Base-by-base conservation (phyloP, 768 basidiomycete species). In the Plicaturopsis crispa region DNA sequence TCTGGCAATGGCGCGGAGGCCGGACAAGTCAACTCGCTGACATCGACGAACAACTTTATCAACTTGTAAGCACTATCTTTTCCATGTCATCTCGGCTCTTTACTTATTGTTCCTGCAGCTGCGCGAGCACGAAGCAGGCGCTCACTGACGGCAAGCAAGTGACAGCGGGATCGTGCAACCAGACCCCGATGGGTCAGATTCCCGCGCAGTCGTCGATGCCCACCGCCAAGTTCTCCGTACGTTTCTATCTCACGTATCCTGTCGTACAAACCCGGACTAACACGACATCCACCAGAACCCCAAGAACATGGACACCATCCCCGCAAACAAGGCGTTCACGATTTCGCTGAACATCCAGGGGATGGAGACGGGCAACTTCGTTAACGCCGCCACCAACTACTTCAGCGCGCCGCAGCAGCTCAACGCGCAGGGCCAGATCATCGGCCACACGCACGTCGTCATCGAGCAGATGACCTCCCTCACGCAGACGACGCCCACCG, bases 41-140 rank as follows among this genome's bases (percentile, higher is more conserved):
- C 72, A 0, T 79, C 79, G n/a, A 56, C 55, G 33, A 80, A 85
- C 62, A 85, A 85, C 65, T 86, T 80, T 55, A 81, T 82, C 60
- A 80, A 81, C 61, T 79, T 65, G n/a, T n/a, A n/a, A n/a, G n/a
- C n/a, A n/a, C n/a, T n/a, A n/a, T n/a, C n/a, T n/a, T n/a, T n/a
- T n/a, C n/a, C n/a, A n/a, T n/a, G n/a, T n/a, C n/a, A n/a, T n/a
- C n/a, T n/a, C n/a, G n/a, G n/a, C n/a, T n/a, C n/a, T n/a, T n/a
- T n/a, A n/a, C n/a, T n/a, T n/a, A n/a, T n/a, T n/a, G n/a, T n/a
- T n/a, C n/a, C n/a, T n/a, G n/a, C n/a, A n/a, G n/a, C 54, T 82
- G 81, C 48, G 55, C 69, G 12, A 49, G 66, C 3, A 51, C 67
- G 3, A 48, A 65, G 36, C 54, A 70, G 35, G 70, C 79, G 3